Evolutionary conservation across 75 land plant species (phyloP), one percentile per base, ranked within the genome.

Genomic region (Azolla pinnata): DNA sequence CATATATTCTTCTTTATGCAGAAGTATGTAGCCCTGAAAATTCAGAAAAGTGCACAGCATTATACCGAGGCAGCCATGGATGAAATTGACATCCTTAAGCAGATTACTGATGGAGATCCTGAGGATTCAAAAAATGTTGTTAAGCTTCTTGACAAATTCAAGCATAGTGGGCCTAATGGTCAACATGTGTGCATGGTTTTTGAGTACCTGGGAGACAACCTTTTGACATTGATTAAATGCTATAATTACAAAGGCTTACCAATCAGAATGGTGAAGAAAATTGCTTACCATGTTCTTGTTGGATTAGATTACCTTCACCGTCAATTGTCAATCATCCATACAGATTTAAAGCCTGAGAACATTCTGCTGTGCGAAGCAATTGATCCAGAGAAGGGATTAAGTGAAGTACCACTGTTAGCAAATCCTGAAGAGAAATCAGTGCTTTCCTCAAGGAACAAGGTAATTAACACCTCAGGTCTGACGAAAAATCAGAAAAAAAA

Each of bases 181-280:
- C 73, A 82, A 31, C 97, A 92, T 67, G 83, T 88, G 5, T 92
- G 97, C 62, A 92, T 92, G 97, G 89, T 92, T 28, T 88, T 92
- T 62, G 97, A 92, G 74, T 92, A 75, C 34, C 58, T 92, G 33
- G 97, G 97, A 30, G 93, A 92, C 56, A 92, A 92, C 67, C 79
- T 92, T 18, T 57, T 87, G 38, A 92, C 86, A 0, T 75, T 92
- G 0, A 84, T 92, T 1, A 88, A 88, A 70, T 80, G 78, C 47
- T 68, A 73, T 35, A 81, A 92, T 40, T 88, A 92, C 29, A 76
- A 76, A 18, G 97, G 95, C 0, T 25, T 92, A 42, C 97, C 97
- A 16, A 52, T 88, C 10, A 70, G 61, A 21, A 82, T 67, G 79
- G 97, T 92, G 38, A 92, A 82, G 57, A 74, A 84, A 40, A 75